Evolutionary conservation across 805 yeast species (phyloP), one percentile per base, ranked within the genome.

Genomic region (Schwanniomyces sp.): DNA sequence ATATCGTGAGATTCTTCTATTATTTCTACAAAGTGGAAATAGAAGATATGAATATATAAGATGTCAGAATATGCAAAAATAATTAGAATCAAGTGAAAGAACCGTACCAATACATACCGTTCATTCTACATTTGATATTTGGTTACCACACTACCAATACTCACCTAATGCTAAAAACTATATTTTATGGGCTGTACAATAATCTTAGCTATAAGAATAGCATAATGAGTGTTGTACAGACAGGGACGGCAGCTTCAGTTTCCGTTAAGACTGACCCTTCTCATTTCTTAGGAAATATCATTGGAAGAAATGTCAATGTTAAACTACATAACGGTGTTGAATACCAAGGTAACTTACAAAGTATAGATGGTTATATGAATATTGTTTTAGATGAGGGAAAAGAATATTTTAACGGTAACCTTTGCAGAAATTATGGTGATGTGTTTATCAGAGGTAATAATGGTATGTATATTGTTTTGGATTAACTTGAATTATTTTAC

Each of bases 341-440:
- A 50, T 94, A 90, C 67, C 54, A 62, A 12, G 77, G 86, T 6
- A 74, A 69, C 43, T 76, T 88, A 52, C 92, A 88, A 57, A 88
- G 97, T 36, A 91, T 94, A 48, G 99, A 94, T 64, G 98, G 98
- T 7, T 94, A 85, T 72, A 91, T 94, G 97, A 94, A 94, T 69
- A 86, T 94, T 42, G 96, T 92, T 2, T 76, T 94, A 53, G 90
- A 87, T 46, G 78, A 84, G 51, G 82, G 96, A 4, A 75, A 81
- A 41, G 99, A 94, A 62, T 66, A 69, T 40, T 80, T 81, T 29
- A 69, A 72, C 44, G 79, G 79, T 6, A 79, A 77, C 32, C 62
- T 60, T 29, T 59, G 64, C 46, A 80, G 77, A 51, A 70, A 67
- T 25, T 85, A 82, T 52, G 88, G 88, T 28, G 96, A 88, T 65